Conservation (phyloP, 768 basidiomycete species). For the Punctularia strigosozonata region DNA sequence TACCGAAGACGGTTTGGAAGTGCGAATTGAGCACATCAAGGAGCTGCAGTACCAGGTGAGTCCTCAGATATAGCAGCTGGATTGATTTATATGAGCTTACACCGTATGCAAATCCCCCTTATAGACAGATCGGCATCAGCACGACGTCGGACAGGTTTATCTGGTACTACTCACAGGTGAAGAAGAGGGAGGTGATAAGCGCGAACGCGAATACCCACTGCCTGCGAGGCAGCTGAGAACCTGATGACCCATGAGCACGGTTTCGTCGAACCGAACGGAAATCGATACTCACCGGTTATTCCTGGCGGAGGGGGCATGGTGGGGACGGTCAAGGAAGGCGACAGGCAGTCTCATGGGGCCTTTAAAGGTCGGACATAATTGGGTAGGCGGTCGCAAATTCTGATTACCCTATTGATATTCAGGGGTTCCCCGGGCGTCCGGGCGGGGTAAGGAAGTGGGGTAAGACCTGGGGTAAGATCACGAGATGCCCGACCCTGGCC, state of each 20-base stretch:
- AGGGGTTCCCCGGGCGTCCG: no score
- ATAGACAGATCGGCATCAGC: not conserved
- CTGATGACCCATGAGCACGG: constrained; percentile 12
- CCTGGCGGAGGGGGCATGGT: constrained; percentile 26
- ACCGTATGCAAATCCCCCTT: constrained; percentile 61
- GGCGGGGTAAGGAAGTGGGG: no score
- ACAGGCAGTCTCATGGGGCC: no score
- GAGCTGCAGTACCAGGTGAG: constrained; percentile 29
- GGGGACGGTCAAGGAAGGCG: constrained; percentile 5
- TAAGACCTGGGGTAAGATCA: no score
- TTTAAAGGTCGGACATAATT: no score
- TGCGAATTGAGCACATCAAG: constrained; percentile 63
- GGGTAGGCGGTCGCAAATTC: no score
- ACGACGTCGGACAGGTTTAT: not conserved
- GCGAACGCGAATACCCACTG: constrained; percentile 49
- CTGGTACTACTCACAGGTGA: constrained; percentile 48
- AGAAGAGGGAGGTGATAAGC: constrained; percentile 66
- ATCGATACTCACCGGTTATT: constrained; percentile 26
- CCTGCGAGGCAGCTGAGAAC: constrained; percentile 29
- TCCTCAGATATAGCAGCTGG: constrained; percentile 12
- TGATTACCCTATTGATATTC: no score
- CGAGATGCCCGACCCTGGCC: no score
- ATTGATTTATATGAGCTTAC: constrained; percentile 20
- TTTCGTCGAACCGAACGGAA: not conserved
- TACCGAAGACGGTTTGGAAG: constrained; percentile 59